Evolutionary conservation across 2,329 filamentous ascomycete genomes (phyloP), one percentile per base, ranked within the genome.

Genomic region (Trichoderma sp.): DNA sequence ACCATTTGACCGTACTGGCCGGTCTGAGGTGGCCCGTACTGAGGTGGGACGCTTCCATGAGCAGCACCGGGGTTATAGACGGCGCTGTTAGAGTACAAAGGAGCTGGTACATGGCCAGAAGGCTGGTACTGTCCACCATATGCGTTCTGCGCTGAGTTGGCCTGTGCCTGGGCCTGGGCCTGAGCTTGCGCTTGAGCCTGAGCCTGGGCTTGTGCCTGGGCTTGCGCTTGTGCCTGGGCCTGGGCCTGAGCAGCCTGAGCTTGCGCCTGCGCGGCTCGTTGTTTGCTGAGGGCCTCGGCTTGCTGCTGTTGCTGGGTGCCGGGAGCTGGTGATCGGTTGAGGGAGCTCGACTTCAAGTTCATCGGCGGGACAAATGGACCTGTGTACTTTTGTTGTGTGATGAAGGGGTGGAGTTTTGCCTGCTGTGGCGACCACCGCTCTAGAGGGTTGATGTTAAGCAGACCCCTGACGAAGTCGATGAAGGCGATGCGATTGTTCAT

Each of bases 391-490:
- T 97, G 93, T 80, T 99, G 96, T 0, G 96, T 99, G 79, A 99
- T 99, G 82, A 99, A 99, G 0, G 96, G 96, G 80, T 99, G 96
- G 73, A 98, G 85, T 80, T 98, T 98, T 39, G 96, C 96, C 83
- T 99, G 96, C 79, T 98, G 95, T 7, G 96, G 96, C 4, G 96
- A 97, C 96, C 96, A 99, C 80, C 96, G 87, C 82, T 99, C 96
- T 39, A 99, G 87, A 3, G 96, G 96, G 79, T 98, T 99, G 80
- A 98, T 97, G 73, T 93, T 97, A 71, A 99, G 85, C 51, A 99
- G 83, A 15, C 96, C 96, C 75, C 96, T 91, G 28, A 98, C 96
- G 78, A 99, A 99, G 81, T 99, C 96, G 79, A 98, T 99, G 78
- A 99, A 99, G 5, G 96, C 95, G 73, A 97, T 90, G 58, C 96